Evolutionary conservation across 148 eudicot genomes (phyloP).

Genomic region (Rhododendron ovatum): DNA sequence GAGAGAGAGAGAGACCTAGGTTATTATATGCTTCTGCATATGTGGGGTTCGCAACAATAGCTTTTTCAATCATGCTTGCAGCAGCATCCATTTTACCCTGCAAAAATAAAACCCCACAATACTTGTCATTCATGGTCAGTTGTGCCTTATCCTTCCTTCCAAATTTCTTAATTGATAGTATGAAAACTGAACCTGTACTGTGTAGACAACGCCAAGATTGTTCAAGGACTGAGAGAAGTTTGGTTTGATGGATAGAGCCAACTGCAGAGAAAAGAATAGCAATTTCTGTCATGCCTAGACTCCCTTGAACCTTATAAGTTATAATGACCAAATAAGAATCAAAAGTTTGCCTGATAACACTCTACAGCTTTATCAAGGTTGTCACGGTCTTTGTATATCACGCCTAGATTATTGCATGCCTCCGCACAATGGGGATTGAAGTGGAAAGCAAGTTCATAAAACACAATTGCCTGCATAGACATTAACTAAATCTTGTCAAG

Average conservation of each 20-base stretch:
- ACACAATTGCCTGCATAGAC: constrained; percentile 77
- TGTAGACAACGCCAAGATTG: constrained; percentile 98
- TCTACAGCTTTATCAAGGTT: constrained; percentile 99
- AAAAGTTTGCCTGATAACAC: constrained; percentile 80
- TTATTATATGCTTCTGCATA: constrained; percentile 99
- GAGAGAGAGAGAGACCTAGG: constrained; percentile 52
- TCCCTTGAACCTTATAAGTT: background rate
- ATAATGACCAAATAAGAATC: constrained; percentile 17
- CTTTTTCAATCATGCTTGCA: constrained; percentile 98
- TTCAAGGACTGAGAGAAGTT: constrained; percentile 97
- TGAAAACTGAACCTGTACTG: constrained; percentile 72
- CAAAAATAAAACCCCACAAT: background rate
- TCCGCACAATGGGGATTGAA: constrained; percentile 99
- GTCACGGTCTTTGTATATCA: constrained; percentile 96
- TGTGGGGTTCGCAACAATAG: constrained; percentile 94
- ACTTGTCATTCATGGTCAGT: background rate
- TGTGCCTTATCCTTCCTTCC: background rate
- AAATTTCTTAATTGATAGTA: background rate
- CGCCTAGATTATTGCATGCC: constrained; percentile 98
- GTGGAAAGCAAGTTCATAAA: constrained; percentile 99
- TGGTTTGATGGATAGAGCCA: constrained; percentile 89
- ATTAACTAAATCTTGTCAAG: background rate
- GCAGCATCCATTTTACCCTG: constrained; percentile 99
- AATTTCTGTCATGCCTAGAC: background rate
- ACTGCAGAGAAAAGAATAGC: constrained; percentile 41